Evolutionary conservation across 108 stramenopile genomes (phyloP), one percentile per base, ranked within the genome.

Genomic region (Fistulifera pelliculosa): DNA sequence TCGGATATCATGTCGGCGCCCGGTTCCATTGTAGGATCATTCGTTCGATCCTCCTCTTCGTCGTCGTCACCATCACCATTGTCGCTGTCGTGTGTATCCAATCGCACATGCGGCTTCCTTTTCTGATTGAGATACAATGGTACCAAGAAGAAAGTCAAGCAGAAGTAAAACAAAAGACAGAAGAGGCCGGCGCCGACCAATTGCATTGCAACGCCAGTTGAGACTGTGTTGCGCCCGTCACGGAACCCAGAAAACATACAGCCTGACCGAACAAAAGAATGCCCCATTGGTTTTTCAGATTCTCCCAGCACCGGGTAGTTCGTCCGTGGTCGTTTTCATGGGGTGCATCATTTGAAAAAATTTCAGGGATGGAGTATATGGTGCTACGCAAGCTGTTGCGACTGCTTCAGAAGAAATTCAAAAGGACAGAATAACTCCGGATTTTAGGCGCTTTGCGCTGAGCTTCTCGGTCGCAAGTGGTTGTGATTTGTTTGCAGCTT

Each of bases 181-280:
- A 49, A 72, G 74, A 60, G 54, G 68, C 56, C 41, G 87, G 61
- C 43, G 65, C 59, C 22, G 66, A 56, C 43, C 62, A 23, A 53
- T 62, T 13, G 54, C 79, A 76, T 21, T 83, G 44, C 52, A 69
- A 52, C 54, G 72, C 48, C 31, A 89, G 49, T 5, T 71, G 66
- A 0, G 83, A 70, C 31, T 77, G 81, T 10, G 83, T 62, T 1
- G 81, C 79, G 6, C 81, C 75, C 0, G 60, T 71, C 31, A 61
- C 54, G 6, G 87, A 75, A 18, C 85, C 56, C 7, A 66, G 14
- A 1, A 86, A 55, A 15, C 68, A 71, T 10, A 82, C 51, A 16
- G 68, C 42, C 56, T 86, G 85, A 11, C 85, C 85, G 38, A 77
- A 65, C 3, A 71, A 2, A 10, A 85, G 44, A 22, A 70, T 58